These are phyloP conservation scores for Trametes meyenii DNA, from an alignment of 768 basidiomycete species.

Conservation along the genomic window DNA sequence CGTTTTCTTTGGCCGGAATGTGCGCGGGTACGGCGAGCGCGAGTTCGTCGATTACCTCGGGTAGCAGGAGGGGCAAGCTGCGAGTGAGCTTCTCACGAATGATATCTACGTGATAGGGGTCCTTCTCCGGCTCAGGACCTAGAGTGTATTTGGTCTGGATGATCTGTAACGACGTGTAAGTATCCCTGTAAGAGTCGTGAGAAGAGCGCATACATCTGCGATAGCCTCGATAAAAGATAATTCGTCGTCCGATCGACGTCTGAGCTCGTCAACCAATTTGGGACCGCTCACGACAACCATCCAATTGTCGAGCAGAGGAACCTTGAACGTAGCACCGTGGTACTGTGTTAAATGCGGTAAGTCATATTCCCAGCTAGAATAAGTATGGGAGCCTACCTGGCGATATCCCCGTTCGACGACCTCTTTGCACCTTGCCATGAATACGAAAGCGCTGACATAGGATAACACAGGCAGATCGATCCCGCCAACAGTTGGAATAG, in stretches of 20 bases:
- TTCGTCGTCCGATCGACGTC: conserved; percentile 46
- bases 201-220: conserved; percentile 37
- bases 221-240: conserved; percentile 48
- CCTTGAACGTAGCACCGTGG: conserved; percentile 40
- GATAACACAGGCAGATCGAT: background rate
- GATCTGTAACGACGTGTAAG: conserved; percentile 3
- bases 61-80: conserved; percentile 27
- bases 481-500: conserved; percentile 2
- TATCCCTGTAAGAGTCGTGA: background rate
- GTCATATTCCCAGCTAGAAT: no score
- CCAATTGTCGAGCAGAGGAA: conserved; percentile 50
- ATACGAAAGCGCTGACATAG: background rate
- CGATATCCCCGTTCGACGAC: background rate
- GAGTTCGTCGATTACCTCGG: conserved; percentile 33
- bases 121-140: conserved; percentile 25
- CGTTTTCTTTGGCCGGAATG: conserved; percentile 30
- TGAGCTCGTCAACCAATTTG: conserved; percentile 51
- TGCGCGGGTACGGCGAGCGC: conserved; percentile 30
- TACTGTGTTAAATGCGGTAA: conserved; percentile 5
- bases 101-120: conserved; percentile 29
- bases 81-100: conserved; percentile 34
- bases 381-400: background rate
- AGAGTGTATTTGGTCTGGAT: conserved; percentile 42
- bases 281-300: conserved; percentile 47
- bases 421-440: background rate